Conservation (phyloP, 2,329 filamentous ascomycete genomes). For the Sclerotiophoma versabilis region DNA sequence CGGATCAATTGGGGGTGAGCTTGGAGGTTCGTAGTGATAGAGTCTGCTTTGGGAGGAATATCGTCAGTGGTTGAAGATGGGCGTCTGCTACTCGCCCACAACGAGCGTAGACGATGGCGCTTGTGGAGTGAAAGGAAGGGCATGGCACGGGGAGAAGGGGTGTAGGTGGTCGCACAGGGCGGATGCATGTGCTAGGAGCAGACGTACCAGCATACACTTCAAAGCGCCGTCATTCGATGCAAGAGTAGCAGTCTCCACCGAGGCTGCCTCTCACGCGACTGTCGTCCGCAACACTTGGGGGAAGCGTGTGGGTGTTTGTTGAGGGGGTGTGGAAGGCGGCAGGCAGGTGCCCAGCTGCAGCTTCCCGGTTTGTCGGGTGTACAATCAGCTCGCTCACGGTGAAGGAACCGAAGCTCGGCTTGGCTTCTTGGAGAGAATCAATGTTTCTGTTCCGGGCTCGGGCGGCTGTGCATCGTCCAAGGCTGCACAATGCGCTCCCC, state of each 20-base stretch:
- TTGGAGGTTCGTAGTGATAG: constrained; percentile 10
- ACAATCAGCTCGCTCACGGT: constrained; percentile 2
- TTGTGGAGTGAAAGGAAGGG: constrained; percentile 25
- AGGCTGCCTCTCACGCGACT: constrained; percentile 12
- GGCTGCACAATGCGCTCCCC: constrained; percentile 16
- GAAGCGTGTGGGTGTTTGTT: constrained; percentile 8
- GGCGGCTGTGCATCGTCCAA: constrained; percentile 8
- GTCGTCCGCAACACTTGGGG: not conserved
- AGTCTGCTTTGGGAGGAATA: constrained; percentile 29
- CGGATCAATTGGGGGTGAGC: constrained; percentile 19
- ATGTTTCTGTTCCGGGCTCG: not conserved
- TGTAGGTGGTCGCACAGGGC: constrained; percentile 25
- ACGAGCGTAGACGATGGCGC: constrained; percentile 24
- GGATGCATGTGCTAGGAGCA: constrained; percentile 19
- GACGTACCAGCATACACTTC: constrained; percentile 14
- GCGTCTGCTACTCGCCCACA: constrained; percentile 22
- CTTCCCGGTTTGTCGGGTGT: constrained; percentile 9
- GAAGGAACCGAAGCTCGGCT: not conserved
- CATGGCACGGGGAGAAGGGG: constrained; percentile 22
- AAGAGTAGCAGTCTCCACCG: constrained; percentile 14
- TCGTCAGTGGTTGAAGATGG: constrained; percentile 39
- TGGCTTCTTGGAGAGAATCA: not conserved
- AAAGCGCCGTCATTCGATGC: constrained; percentile 5
- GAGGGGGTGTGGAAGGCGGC: not conserved
- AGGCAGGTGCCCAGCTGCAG: constrained; percentile 8